Evolutionary conservation across 2,329 filamentous ascomycete genomes (phyloP).

Genomic region (Exophiala xenobiotica): DNA sequence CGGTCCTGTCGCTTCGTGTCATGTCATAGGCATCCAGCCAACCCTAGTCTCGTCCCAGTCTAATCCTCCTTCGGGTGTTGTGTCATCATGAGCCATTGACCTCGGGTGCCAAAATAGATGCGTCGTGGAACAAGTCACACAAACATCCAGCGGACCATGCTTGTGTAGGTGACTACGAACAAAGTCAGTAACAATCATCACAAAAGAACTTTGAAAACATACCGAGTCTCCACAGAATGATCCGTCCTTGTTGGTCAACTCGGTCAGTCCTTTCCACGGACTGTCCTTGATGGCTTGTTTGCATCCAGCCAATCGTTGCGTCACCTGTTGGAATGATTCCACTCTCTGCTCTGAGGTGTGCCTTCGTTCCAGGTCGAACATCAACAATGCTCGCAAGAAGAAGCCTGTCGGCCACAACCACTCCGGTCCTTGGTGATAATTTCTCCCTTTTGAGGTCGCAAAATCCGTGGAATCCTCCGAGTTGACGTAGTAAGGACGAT

Average conservation of each 20-base stretch:
- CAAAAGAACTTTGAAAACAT: constrained; percentile 41
- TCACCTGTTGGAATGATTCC: constrained; percentile 94
- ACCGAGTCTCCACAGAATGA: constrained; percentile 84
- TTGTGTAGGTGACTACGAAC: constrained; percentile 77
- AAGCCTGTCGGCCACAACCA: constrained; percentile 98
- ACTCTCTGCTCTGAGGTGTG: constrained; percentile 66
- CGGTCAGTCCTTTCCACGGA: constrained; percentile 85
- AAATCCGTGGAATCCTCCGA: constrained; percentile 91
- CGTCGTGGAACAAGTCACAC: constrained; percentile 95
- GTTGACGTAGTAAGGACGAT: constrained; percentile 92
- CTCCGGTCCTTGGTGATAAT: constrained; percentile 97
- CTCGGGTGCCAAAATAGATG: constrained; percentile 36
- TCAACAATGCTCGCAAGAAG: constrained; percentile 86
- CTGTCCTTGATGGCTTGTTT: constrained; percentile 78
- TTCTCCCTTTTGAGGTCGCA: constrained; percentile 86
- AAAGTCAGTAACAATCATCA: constrained; percentile 3
- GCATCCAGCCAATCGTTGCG: constrained; percentile 75
- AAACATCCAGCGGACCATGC: constrained; percentile 94
- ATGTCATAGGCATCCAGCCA: not conserved
- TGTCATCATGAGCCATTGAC: constrained; percentile 14
- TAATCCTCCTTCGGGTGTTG: not conserved
- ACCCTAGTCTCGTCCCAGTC: not conserved
- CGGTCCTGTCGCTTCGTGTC: not conserved
- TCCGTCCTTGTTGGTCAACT: constrained; percentile 89
- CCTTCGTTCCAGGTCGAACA: constrained; percentile 79